These are phyloP conservation scores for Corrigiola litoralis DNA, from an alignment of 179 eudicot species.

Conservation along the genomic window DNA sequence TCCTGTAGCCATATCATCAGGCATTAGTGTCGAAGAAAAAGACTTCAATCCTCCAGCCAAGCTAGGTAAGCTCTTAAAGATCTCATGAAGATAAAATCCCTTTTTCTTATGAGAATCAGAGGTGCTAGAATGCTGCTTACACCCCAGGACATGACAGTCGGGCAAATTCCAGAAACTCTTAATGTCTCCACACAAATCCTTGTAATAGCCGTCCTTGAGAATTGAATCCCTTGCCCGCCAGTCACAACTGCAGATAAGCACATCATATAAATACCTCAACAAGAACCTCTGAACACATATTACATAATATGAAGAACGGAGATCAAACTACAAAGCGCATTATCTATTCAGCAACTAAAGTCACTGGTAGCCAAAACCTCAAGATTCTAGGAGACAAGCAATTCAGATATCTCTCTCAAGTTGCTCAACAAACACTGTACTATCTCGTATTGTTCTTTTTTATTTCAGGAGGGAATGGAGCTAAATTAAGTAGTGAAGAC, in stretches of 20 bases:
- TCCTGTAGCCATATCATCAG: slow-evolving; percentile 32
- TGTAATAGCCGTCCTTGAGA: slow-evolving; percentile 27
- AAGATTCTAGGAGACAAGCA: too few species aligned
- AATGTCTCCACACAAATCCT: slow-evolving; percentile 16
- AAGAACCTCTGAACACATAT: neutral
- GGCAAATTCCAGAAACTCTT: slow-evolving; percentile 49
- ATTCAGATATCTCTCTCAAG: too few species aligned
- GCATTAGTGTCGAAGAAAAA: slow-evolving; percentile 41
- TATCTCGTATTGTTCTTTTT: too few species aligned
- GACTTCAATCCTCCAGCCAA: slow-evolving; percentile 35
- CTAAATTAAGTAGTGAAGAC: too few species aligned
- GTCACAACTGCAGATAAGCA: slow-evolving; percentile 55
- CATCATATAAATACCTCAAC: neutral
- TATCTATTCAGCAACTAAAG: too few species aligned
- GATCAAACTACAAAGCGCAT: neutral
- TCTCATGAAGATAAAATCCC: slow-evolving; percentile 80
- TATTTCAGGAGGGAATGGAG: too few species aligned
- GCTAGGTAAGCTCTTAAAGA: slow-evolving; percentile 75
- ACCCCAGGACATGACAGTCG: slow-evolving; percentile 80
- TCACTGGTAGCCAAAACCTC: too few species aligned
- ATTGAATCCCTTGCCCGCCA: slow-evolving; percentile 64
- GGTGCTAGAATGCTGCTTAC: slow-evolving; percentile 49
- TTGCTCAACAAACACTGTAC: neutral
- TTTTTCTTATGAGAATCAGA: slow-evolving; percentile 47
- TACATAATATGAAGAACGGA: too few species aligned